phyloP scores from a whole-genome alignment of 1,284 basidiomycete genomes.

The Heterobasidion occidentale region DNA sequence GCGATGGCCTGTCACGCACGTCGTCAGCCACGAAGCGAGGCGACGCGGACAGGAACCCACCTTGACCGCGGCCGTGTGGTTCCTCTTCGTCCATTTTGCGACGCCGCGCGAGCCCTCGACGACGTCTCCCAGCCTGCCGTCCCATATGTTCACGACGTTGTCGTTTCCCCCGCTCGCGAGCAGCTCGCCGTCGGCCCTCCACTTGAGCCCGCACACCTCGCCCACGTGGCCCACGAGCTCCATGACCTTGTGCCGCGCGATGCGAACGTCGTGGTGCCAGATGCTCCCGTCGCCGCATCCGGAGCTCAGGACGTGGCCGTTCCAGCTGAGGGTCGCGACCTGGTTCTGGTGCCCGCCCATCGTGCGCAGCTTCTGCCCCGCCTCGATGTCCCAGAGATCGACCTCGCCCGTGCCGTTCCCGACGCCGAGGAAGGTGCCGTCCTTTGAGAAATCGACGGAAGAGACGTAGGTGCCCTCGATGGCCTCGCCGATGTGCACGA shows the following conservation, averaged over 20 bases:
- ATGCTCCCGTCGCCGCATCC: conserved; percentile 90
- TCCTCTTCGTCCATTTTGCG: conserved; percentile 88
- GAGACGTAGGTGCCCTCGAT: conserved; percentile 72
- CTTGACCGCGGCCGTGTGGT: conserved; percentile 94
- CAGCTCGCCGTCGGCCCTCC: conserved; percentile 81
- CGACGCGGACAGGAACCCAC: conserved; percentile 26
- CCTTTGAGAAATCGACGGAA: conserved; percentile 80
- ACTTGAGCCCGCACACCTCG: conserved; percentile 82
- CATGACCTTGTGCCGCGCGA: conserved; percentile 83
- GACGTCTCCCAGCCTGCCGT: conserved; percentile 69
- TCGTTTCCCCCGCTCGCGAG: conserved; percentile 93
- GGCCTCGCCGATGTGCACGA: conserved; percentile 70
- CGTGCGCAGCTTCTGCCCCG: conserved; percentile 74
- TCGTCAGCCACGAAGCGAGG: neutral
- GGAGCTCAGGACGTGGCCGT: conserved; percentile 78
- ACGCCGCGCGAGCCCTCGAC: conserved; percentile 51
- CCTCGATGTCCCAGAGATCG: conserved; percentile 93
- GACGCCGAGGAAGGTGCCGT: conserved; percentile 83
- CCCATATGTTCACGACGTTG: conserved; percentile 97
- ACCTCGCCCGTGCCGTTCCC: conserved; percentile 83
- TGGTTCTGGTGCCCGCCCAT: conserved; percentile 83
- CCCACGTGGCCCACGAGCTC: conserved; percentile 85
- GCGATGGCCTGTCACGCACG: conserved; percentile 64
- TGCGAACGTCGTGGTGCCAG: conserved; percentile 89
- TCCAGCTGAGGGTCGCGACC: conserved; percentile 80